A percentile compares a stretch with the other conserved stretches of the same genome.
phyloP scores from a whole-genome alignment of 768 basidiomycete species.

The Collybia sordida region DNA sequence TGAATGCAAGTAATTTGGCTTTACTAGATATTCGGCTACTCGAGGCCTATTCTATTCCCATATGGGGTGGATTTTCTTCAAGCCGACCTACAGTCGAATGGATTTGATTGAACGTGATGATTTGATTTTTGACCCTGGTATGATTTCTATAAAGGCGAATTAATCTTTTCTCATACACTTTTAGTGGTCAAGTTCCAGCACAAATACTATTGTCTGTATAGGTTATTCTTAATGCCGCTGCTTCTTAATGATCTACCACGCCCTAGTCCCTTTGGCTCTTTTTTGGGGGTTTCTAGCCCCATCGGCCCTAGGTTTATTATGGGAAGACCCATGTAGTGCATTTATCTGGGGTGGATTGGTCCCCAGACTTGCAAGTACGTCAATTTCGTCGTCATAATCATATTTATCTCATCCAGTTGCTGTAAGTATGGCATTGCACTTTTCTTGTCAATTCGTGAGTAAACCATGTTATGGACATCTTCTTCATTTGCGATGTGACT shows the following conservation, averaged over 20 bases:
- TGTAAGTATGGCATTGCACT: constrained; percentile 68
- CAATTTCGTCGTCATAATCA: not conserved
- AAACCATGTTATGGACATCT: not conserved
- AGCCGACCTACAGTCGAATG: constrained; percentile 64
- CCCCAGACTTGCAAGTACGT: constrained; percentile 56
- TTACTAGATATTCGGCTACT: constrained; percentile 65
- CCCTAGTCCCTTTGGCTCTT: constrained; percentile 57
- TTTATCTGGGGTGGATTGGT: constrained; percentile 75
- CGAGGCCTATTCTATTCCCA: constrained; percentile 75
- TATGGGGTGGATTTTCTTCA: constrained; percentile 86
- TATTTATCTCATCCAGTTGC: not conserved
- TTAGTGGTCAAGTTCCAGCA: constrained; percentile 54
- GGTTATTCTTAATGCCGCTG: not conserved
- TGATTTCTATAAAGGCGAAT: not conserved
- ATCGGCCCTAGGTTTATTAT: constrained; percentile 48
- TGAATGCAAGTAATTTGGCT: not conserved
- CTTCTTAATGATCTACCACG: not conserved
- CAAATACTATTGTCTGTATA: constrained; percentile 54
- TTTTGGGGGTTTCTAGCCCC: constrained; percentile 62
- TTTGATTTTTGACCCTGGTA: constrained; percentile 63
- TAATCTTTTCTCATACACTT: constrained; percentile 27
- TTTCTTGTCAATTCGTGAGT: constrained; percentile 71
- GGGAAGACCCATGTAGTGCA: constrained; percentile 65
- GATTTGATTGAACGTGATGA: constrained; percentile 66
- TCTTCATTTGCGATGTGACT: not conserved